Base-by-base conservation (phyloP, 305 asterid genomes). In the Coffea humblotiana region DNA sequence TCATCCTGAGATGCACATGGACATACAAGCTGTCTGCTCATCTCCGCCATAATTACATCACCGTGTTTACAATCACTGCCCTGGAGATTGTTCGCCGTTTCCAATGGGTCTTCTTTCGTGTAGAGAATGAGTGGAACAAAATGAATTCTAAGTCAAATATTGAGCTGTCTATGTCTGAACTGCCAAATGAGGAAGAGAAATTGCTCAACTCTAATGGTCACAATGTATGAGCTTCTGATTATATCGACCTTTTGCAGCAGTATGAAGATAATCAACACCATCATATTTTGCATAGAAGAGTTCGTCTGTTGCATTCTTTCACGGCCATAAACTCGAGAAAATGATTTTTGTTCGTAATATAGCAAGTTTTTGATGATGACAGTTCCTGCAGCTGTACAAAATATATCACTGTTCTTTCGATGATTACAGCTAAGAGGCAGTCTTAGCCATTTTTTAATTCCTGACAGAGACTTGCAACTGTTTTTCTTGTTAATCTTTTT, bases 11-110 rank as follows among this genome's bases (percentile, higher is more conserved):
- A 19, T 96, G 99, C 91, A 92, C 99, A 0, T 96, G 99, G 99
- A 96, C 99, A 0, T 96, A 94, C 92, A 96, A 96, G 88, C 87
- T 96, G 45, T 96, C 99, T 8, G 98, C 99, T 88, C 99, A 96
- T 93, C 99, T 96, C 77, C 98, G 98, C 77, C 96, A 93, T 74
- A 96, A 96, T 84, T 92, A 94, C 88, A 82, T 92, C 60, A 91
- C 97, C 0, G 88, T 96, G 74, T 94, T 94, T 18, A 67, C 98
- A 1, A 91, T 96, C 56, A 88, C 96, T 8, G 97, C 94, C 5
- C 83, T 94, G 79, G 99, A 96, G 86, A 94, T 96, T 75, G 84
- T 93, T 74, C 97, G 98, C 2, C 97, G 99, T n/a, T 96, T 92
- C 90, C 99, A 96, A 81, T 94, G 99, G 98, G 95, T 88, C 18